Conservation (phyloP, 2,329 filamentous ascomycete genomes). For the Xylaria polymorpha region DNA sequence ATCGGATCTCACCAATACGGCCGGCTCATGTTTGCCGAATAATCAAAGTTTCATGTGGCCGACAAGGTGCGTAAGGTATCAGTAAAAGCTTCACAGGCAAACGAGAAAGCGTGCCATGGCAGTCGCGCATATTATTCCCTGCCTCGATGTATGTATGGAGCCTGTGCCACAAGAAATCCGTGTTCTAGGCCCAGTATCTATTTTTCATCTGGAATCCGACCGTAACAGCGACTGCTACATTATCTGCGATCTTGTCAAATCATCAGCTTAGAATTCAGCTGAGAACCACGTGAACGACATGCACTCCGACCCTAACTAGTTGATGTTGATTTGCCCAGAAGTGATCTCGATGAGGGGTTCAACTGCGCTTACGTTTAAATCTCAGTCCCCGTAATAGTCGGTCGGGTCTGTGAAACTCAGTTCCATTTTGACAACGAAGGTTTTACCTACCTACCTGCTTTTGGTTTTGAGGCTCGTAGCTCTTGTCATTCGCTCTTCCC, state of each 20-base stretch:
- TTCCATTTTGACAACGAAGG: neutral
- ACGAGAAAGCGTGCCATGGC: neutral
- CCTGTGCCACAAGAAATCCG: neutral
- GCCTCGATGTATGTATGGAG: neutral
- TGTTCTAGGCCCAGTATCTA: neutral
- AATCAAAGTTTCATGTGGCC: conserved; percentile 4
- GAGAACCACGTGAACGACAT: neutral
- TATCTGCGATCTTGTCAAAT: neutral
- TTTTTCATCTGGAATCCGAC: neutral
- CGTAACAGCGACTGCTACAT: neutral
- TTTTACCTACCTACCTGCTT: neutral
- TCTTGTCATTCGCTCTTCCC: neutral
- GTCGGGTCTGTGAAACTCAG: neutral
- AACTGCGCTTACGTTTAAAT: neutral
- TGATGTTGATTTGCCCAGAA: neutral
- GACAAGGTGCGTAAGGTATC: conserved; percentile 1
- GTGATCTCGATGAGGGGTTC: conserved; percentile 1
- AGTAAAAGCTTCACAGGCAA: neutral
- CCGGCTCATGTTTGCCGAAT: neutral
- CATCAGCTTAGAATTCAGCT: neutral
- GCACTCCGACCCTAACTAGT: neutral
- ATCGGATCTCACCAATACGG: neutral
- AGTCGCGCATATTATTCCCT: neutral
- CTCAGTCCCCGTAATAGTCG: neutral
- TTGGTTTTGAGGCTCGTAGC: neutral